Conservation (phyloP, 805 yeast genomes). For the Starmerella kuoi region DNA sequence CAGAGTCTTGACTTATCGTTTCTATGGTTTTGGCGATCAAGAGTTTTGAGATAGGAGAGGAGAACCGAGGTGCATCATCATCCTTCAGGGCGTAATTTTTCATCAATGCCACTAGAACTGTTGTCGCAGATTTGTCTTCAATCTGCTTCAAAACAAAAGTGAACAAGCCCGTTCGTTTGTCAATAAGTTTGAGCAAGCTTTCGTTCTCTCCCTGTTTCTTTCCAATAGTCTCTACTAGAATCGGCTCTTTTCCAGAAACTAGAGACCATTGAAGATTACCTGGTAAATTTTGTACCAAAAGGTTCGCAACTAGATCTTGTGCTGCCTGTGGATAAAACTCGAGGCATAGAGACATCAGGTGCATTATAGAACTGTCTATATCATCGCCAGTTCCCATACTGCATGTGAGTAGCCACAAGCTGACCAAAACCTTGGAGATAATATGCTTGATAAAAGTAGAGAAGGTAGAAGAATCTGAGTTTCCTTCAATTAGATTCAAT, state of each 20-base stretch:
- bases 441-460: background rate
- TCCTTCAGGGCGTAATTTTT: slow-evolving; percentile 35
- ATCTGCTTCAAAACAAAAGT: slow-evolving; percentile 38
- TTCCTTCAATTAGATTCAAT: slow-evolving; percentile 2
- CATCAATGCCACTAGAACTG: slow-evolving; percentile 40
- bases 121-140: slow-evolving; percentile 36
- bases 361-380: background rate
- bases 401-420: slow-evolving; percentile 10
- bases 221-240: slow-evolving; percentile 2
- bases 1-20: slow-evolving; percentile 4
- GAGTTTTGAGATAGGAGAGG: slow-evolving; percentile 22
- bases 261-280: slow-evolving; percentile 6
- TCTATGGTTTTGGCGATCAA: slow-evolving; percentile 26
- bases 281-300: slow-evolving; percentile 3
- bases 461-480: background rate
- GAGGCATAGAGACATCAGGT: background rate
- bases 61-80: slow-evolving; percentile 39
- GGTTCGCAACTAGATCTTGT: background rate
- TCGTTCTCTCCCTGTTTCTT: background rate
- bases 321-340: background rate
- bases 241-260: slow-evolving; percentile 1
- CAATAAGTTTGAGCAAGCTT: slow-evolving; percentile 28
- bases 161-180: slow-evolving; percentile 33
- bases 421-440: background rate
- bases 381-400: background rate